Conservation (phyloP, 129 eudicot genomes). For the Lactuca saligna region DNA sequence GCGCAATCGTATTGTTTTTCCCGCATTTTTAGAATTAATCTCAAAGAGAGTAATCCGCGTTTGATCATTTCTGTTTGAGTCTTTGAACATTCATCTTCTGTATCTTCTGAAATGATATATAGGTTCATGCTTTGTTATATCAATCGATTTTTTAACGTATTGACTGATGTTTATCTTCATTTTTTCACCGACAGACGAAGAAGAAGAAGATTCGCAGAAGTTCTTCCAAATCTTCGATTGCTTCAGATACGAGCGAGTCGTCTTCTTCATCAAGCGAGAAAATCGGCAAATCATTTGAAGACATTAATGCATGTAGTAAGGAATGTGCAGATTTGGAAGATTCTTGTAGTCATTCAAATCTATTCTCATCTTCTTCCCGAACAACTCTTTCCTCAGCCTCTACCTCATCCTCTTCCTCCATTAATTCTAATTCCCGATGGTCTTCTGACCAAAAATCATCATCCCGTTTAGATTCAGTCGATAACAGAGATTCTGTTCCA, state of each 20-base stretch:
- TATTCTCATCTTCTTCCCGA: conserved; percentile 28
- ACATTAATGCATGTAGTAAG: conserved; percentile 11
- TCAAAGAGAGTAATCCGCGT: no score
- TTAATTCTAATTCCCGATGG: conserved; percentile 35
- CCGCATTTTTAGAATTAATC: background rate
- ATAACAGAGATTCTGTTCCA: conserved; percentile 9
- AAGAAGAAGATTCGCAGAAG: conserved; percentile 31
- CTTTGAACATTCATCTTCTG: background rate
- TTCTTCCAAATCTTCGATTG: conserved; percentile 29
- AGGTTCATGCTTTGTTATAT: background rate
- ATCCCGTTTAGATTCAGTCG: conserved; percentile 5
- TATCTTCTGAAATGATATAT: background rate
- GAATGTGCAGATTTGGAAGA: conserved; percentile 23
- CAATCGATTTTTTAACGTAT: background rate
- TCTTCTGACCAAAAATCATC: conserved; percentile 14
- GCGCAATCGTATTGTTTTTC: background rate
- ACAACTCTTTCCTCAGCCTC: conserved; percentile 30
- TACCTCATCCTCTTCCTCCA: conserved; percentile 30
- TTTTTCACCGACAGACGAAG: conserved; percentile 31
- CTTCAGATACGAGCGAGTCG: conserved; percentile 9
- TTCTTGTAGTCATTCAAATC: conserved; percentile 23
- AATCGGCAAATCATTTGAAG: background rate
- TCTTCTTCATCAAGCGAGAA: conserved; percentile 25
- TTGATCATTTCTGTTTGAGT: background rate
- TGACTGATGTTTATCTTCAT: background rate